A percentile compares a stretch with the other conserved stretches of the same genome.
Evolutionary conservation across 2,329 filamentous ascomycete genomes (phyloP).

Genomic region (Xenoacremonium recifei): DNA sequence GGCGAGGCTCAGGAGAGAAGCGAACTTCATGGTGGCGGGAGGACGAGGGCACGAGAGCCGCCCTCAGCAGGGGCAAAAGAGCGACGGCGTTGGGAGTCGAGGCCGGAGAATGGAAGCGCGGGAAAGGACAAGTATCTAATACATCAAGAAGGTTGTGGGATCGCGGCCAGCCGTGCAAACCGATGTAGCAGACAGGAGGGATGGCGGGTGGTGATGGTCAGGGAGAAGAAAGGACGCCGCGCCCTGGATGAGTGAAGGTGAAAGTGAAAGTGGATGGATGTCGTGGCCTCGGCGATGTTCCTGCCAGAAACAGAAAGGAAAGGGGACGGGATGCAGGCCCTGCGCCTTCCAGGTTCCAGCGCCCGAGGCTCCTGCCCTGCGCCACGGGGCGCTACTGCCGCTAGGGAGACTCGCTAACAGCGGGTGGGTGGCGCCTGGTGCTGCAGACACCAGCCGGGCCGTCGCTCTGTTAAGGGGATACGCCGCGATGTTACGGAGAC

Average conservation of each 20-base stretch:
- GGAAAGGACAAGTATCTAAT: slow-evolving; percentile 14
- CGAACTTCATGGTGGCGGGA: slow-evolving; percentile 45
- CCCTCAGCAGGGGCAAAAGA: neutral
- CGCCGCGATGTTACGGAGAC: too few species aligned
- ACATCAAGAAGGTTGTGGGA: slow-evolving; percentile 20
- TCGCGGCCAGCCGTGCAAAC: slow-evolving; percentile 6
- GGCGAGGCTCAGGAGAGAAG: slow-evolving; percentile 52
- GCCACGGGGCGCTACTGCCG: neutral
- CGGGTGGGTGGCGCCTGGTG: too few species aligned
- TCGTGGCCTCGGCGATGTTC: neutral
- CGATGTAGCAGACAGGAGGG: slow-evolving; percentile 5
- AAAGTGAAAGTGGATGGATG: neutral
- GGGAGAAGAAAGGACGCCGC: neutral
- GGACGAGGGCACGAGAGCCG: slow-evolving; percentile 3
- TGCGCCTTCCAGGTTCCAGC: neutral
- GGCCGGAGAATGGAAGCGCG: too few species aligned
- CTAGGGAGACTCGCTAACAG: too few species aligned
- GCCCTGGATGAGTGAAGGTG: neutral
- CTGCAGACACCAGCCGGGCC: too few species aligned
- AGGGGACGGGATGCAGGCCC: neutral
- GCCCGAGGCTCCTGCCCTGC: neutral
- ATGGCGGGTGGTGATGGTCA: slow-evolving; percentile 3
- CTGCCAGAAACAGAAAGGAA: neutral
- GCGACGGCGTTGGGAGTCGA: too few species aligned
- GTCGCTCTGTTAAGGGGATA: too few species aligned